Percentiles rank a stretch among this genome's conserved stretches.
These are phyloP conservation scores for Hansenula sp. DNA, from an alignment of 1,139 yeast species.

Conservation along the genomic window DNA sequence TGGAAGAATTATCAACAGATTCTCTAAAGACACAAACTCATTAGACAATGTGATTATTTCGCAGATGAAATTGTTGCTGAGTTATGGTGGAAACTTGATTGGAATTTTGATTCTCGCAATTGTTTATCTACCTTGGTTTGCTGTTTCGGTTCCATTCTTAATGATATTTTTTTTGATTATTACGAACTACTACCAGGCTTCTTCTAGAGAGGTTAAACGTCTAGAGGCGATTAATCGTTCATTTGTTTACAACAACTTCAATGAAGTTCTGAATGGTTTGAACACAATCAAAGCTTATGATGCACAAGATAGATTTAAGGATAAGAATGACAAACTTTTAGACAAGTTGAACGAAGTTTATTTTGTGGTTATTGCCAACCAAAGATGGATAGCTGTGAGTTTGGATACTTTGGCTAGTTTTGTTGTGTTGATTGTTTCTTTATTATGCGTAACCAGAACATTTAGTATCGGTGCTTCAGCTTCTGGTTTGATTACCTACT, in stretches of 20 bases:
- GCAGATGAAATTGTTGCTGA: slow-evolving; percentile 46
- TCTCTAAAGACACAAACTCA: slow-evolving; percentile 79
- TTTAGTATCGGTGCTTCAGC: slow-evolving; percentile 64
- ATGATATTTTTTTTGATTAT: slow-evolving; percentile 41
- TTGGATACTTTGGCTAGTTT: slow-evolving; percentile 50
- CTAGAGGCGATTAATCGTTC: slow-evolving; percentile 77
- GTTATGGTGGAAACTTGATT: slow-evolving; percentile 44
- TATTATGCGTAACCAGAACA: slow-evolving; percentile 63
- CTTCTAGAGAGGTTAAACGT: slow-evolving; percentile 82
- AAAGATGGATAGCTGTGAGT: slow-evolving; percentile 73
- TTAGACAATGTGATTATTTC: slow-evolving; percentile 71
- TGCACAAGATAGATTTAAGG: slow-evolving; percentile 44
- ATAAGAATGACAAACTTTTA: slow-evolving; percentile 43
- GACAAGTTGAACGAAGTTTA: slow-evolving; percentile 72
- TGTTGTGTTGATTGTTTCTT: slow-evolving; percentile 41
- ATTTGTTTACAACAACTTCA: slow-evolving; percentile 69
- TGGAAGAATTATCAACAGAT: slow-evolving; percentile 66
- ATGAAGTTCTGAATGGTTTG: slow-evolving; percentile 71
- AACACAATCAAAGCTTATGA: slow-evolving; percentile 64
- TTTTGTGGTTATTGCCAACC: slow-evolving; percentile 60
- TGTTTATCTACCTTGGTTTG: slow-evolving; percentile 72
- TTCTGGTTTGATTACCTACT: slow-evolving; percentile 69
- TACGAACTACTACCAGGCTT: slow-evolving; percentile 63
- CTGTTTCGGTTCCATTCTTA: slow-evolving; percentile 62
- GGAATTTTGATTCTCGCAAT: slow-evolving; percentile 68